phyloP scores from a whole-genome alignment of 75 land plant genomes.

The Picea sitchensis region DNA sequence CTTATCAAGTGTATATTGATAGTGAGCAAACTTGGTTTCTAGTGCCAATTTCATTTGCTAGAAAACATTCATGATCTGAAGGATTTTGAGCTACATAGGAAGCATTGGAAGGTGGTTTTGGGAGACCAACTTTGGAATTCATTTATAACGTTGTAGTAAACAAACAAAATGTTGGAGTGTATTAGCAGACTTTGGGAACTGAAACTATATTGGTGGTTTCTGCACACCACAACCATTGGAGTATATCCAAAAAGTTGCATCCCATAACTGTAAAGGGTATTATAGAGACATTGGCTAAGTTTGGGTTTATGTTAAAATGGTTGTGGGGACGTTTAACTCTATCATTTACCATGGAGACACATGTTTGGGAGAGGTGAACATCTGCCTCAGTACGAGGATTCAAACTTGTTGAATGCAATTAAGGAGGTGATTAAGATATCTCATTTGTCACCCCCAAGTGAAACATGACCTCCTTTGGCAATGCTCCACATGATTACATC shows the following conservation, averaged over 20 bases:
- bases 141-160: background rate
- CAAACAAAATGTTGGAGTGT: background rate
- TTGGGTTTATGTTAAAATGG: slow-evolving; percentile 4
- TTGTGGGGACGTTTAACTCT: slow-evolving; percentile 13
- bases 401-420: slow-evolving; percentile 10
- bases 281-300: background rate
- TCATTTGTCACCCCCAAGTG: slow-evolving; percentile 64
- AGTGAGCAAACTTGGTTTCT: too few species aligned
- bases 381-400: slow-evolving; percentile 43
- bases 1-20: too few species aligned
- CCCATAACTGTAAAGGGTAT: background rate
- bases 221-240: background rate
- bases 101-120: background rate
- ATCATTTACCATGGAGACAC: slow-evolving; percentile 44
- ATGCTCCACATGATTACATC: slow-evolving; percentile 75
- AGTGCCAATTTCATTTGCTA: too few species aligned
- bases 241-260: background rate
- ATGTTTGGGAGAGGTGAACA: slow-evolving; percentile 46
- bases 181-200: background rate
- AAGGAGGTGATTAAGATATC: slow-evolving; percentile 62
- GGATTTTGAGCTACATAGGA: background rate
- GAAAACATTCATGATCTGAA: background rate
- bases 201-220: background rate
- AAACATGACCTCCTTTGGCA: slow-evolving; percentile 75
- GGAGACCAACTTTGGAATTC: background rate